Conservation (phyloP, 2,329 filamentous ascomycete species). For the Diplodia mutila region DNA sequence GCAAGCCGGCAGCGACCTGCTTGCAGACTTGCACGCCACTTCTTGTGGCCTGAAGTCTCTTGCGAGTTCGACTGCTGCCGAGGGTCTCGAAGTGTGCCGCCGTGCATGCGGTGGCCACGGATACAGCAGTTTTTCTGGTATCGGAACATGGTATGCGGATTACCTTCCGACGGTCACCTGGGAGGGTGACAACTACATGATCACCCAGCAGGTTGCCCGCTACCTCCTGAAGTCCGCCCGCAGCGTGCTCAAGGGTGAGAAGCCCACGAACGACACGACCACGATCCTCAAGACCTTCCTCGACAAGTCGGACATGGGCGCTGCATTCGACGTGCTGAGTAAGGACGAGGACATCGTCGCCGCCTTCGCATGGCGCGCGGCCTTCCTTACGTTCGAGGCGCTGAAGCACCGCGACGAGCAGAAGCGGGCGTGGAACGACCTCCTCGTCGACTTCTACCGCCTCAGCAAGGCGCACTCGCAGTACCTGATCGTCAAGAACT, state of each 20-base stretch:
- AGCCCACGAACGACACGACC: slow-evolving; percentile 69
- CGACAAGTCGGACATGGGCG: slow-evolving; percentile 68
- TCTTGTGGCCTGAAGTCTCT: slow-evolving; percentile 77
- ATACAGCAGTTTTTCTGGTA: slow-evolving; percentile 75
- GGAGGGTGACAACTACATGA: slow-evolving; percentile 84
- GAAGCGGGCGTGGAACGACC: slow-evolving; percentile 76
- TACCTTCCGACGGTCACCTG: slow-evolving; percentile 73
- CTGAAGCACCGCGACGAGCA: slow-evolving; percentile 74
- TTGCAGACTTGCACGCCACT: slow-evolving; percentile 76
- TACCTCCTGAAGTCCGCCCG: slow-evolving; percentile 77
- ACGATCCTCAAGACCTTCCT: slow-evolving; percentile 68
- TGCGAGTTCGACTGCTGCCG: slow-evolving; percentile 71
- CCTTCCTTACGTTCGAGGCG: slow-evolving; percentile 75
- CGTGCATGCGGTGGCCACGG: slow-evolving; percentile 78
- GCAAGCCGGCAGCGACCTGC: slow-evolving; percentile 65
- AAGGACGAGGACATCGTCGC: slow-evolving; percentile 71
- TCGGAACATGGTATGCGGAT: slow-evolving; percentile 74
- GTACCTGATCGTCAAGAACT: slow-evolving; percentile 79
- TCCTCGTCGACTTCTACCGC: slow-evolving; percentile 78
- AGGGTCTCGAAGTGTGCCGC: slow-evolving; percentile 75
- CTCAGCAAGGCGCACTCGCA: slow-evolving; percentile 75
- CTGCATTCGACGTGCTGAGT: slow-evolving; percentile 74
- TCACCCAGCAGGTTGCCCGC: slow-evolving; percentile 76
- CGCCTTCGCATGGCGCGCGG: slow-evolving; percentile 75
- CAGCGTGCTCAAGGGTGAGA: slow-evolving; percentile 66